Evolutionary conservation across 495 filamentous ascomycete species (phyloP).

Genomic region (Elasticomyces elasticus): DNA sequence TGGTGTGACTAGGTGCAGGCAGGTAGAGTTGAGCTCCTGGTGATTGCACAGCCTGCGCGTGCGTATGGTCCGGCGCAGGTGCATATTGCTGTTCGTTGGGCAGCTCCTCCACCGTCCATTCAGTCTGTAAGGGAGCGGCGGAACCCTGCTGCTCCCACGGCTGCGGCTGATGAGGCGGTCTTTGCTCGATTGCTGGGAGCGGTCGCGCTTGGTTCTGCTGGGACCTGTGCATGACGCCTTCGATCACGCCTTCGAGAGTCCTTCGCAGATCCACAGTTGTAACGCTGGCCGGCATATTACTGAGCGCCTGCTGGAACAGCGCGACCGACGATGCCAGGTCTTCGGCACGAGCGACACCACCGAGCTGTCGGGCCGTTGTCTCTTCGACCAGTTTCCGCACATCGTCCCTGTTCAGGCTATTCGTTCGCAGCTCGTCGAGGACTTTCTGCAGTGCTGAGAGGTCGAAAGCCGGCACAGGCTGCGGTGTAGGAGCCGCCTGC

Average conservation of each 20-base stretch:
- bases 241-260: neutral
- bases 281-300: neutral
- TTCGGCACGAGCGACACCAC: neutral
- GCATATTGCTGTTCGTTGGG: neutral
- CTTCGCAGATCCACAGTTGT: neutral
- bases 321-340: slow-evolving; percentile 2
- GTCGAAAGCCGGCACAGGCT: neutral
- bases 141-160: neutral
- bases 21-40: no score
- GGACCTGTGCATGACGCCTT: neutral
- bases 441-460: neutral
- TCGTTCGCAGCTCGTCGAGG: neutral
- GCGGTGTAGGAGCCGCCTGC: neutral
- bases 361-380: neutral
- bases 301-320: slow-evolving; percentile 3
- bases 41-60: neutral
- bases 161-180: neutral
- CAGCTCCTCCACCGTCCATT: neutral
- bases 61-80: neutral
- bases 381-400: neutral
- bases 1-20: no score
- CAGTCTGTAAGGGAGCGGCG: neutral
- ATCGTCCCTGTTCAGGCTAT: neutral
- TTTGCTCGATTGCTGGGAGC: neutral
- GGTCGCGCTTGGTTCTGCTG: neutral